Evolutionary conservation across 495 filamentous ascomycete species (phyloP).

Genomic region (Amphirosellinia nigrospora): DNA sequence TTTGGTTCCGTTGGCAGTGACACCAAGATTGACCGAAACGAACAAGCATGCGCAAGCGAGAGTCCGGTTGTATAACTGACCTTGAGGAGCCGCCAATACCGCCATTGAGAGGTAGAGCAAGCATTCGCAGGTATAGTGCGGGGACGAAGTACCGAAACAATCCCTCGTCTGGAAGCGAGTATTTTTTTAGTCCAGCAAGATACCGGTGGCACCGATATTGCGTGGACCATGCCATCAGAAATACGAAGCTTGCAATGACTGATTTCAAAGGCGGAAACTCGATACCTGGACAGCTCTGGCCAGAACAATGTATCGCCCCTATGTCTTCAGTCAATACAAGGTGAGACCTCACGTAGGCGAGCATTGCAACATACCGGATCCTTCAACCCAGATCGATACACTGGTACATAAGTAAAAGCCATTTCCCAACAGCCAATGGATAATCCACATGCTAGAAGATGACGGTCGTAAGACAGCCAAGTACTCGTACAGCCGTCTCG

Average conservation of each 20-base stretch:
- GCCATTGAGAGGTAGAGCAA: conserved; percentile 81
- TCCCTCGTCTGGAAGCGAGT: conserved; percentile 72
- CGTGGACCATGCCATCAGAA: conserved; percentile 74
- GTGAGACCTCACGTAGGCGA: conserved; percentile 8
- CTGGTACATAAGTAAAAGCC: conserved; percentile 75
- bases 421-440: conserved; percentile 80
- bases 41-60: conserved; percentile 71
- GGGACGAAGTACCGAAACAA: conserved; percentile 74
- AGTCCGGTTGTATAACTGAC: conserved; percentile 70
- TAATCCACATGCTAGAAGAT: conserved; percentile 76
- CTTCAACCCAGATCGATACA: conserved; percentile 86
- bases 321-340: conserved; percentile 30
- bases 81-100: conserved; percentile 71
- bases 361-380: conserved; percentile 62
- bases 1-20: conserved; percentile 78
- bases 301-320: conserved; percentile 37
- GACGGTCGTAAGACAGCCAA: conserved; percentile 66
- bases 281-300: conserved; percentile 33
- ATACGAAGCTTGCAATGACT: conserved; percentile 65
- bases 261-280: conserved; percentile 63
- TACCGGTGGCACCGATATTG: conserved; percentile 85
- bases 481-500: conserved; percentile 77
- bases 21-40: conserved; percentile 77
- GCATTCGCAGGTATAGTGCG: conserved; percentile 93
- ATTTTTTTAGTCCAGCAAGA: conserved; percentile 80